phyloP scores from a whole-genome alignment of 2,329 filamentous ascomycete species.

The Diplodia intermedia region DNA sequence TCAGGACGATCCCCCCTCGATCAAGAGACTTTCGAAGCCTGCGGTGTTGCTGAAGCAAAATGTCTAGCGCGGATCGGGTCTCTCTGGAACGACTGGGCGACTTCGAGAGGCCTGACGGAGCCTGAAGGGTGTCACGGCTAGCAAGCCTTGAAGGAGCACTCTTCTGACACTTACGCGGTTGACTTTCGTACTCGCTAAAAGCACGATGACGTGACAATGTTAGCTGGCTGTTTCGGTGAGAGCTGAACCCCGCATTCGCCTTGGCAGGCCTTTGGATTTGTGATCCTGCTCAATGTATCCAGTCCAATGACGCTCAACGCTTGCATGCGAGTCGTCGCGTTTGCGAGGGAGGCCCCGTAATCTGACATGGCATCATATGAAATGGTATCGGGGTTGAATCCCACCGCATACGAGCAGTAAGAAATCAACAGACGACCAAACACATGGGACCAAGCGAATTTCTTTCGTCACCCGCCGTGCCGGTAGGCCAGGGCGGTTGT shows the following conservation, averaged over 20 bases:
- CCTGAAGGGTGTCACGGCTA: background rate
- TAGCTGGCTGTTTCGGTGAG: background rate
- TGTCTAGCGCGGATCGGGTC: background rate
- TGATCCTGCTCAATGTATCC: background rate
- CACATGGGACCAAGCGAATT: background rate
- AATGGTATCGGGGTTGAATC: background rate
- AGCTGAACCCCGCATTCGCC: conserved; percentile 8
- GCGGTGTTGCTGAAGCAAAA: background rate
- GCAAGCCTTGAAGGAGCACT: background rate
- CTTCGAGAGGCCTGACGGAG: background rate
- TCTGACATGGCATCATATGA: background rate
- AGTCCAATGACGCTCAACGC: background rate
- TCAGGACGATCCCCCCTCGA: background rate
- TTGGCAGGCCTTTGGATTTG: background rate
- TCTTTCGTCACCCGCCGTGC: too few relatives aligned
- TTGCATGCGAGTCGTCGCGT: background rate
- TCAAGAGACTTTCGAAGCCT: background rate
- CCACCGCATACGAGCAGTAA: background rate
- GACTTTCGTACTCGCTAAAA: background rate
- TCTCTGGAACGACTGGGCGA: background rate
- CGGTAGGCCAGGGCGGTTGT: too few relatives aligned
- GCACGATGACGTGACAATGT: conserved; percentile 10
- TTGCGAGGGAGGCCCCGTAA: background rate
- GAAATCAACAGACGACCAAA: background rate
- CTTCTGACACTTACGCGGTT: background rate